A percentile compares a stretch with the other conserved stretches of the same genome.
Conservation (phyloP, 2,329 filamentous ascomycete species). For the Hawksworthiomyces lignivorus region DNA sequence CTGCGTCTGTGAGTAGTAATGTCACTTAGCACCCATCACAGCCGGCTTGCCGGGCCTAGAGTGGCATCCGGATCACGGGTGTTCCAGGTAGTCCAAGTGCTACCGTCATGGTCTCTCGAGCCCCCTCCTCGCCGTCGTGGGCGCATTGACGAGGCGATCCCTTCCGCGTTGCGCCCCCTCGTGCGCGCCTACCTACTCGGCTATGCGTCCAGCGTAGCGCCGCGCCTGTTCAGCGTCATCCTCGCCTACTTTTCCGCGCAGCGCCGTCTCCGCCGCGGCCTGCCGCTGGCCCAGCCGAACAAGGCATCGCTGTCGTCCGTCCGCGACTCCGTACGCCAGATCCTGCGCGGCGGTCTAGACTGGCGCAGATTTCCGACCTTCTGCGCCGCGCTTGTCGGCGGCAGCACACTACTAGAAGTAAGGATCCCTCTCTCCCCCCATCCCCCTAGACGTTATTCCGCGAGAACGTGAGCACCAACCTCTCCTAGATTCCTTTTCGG, state of each 20-base stretch:
- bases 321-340: slow-evolving; percentile 26
- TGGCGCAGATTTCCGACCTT: slow-evolving; percentile 53
- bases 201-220: slow-evolving; percentile 51
- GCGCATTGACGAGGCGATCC: slow-evolving; percentile 30
- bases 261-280: slow-evolving; percentile 24
- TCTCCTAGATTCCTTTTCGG: slow-evolving; percentile 24
- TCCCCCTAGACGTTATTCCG: no score
- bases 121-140: not conserved
- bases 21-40: no score
- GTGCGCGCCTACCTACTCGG: slow-evolving; percentile 53
- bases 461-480: no score
- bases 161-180: slow-evolving; percentile 45
- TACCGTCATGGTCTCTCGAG: no score
- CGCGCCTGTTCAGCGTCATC: slow-evolving; percentile 47
- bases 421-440: slow-evolving; percentile 14
- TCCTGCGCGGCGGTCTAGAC: slow-evolving; percentile 45
- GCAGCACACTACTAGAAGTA: slow-evolving; percentile 54
- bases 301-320: slow-evolving; percentile 2
- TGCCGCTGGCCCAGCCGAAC: slow-evolving; percentile 18
- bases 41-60: no score
- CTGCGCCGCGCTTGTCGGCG: slow-evolving; percentile 52
- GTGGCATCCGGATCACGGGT: no score
- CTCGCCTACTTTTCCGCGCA: slow-evolving; percentile 39
- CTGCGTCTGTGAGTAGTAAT: no score
- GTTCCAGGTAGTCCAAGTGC: no score